These are phyloP conservation scores for Porodaedalea pini DNA, from an alignment of 1,284 basidiomycete genomes.

Conservation along the genomic window DNA sequence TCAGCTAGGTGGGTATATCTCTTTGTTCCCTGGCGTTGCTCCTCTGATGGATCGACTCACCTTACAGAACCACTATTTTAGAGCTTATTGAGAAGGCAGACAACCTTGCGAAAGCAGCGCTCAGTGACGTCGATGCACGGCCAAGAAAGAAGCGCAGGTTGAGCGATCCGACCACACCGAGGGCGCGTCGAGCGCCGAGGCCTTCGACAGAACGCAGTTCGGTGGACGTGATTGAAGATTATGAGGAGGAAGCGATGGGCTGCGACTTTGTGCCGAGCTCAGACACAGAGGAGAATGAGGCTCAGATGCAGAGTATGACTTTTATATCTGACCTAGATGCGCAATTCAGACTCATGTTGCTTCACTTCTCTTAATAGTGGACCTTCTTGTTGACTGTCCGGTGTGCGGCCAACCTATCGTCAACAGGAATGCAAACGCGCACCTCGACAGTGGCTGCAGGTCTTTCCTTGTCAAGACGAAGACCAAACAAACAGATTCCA, in stretches of 20 bases:
- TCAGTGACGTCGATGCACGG: not conserved
- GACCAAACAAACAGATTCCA: slow-evolving; percentile 30
- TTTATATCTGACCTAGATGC: not conserved
- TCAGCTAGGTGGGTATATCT: slow-evolving; percentile 49
- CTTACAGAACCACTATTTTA: slow-evolving; percentile 40
- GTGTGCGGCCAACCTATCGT: slow-evolving; percentile 47
- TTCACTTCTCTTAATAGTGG: slow-evolving; percentile 23
- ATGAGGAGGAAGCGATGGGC: slow-evolving; percentile 7
- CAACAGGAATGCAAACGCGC: slow-evolving; percentile 48
- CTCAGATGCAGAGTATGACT: slow-evolving; percentile 4
- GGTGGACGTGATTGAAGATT: slow-evolving; percentile 7
- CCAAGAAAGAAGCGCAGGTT: slow-evolving; percentile 13
- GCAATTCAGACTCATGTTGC: not conserved
- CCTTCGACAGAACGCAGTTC: not conserved
- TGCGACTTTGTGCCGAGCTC: slow-evolving; percentile 16
- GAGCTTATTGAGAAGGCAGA: slow-evolving; percentile 17
- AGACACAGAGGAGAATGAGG: slow-evolving; percentile 17
- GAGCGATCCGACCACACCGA: not conserved
- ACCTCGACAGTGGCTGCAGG: slow-evolving; percentile 56
- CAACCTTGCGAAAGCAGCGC: not conserved
- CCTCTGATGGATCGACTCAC: not conserved
- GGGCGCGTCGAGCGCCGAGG: not conserved
- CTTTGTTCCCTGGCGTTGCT: not conserved
- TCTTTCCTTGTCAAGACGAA: slow-evolving; percentile 25
- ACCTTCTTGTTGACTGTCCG: slow-evolving; percentile 49